Evolutionary conservation across 108 stramenopile genomes (phyloP).

Genomic region (Fistulifera pelliculosa): DNA sequence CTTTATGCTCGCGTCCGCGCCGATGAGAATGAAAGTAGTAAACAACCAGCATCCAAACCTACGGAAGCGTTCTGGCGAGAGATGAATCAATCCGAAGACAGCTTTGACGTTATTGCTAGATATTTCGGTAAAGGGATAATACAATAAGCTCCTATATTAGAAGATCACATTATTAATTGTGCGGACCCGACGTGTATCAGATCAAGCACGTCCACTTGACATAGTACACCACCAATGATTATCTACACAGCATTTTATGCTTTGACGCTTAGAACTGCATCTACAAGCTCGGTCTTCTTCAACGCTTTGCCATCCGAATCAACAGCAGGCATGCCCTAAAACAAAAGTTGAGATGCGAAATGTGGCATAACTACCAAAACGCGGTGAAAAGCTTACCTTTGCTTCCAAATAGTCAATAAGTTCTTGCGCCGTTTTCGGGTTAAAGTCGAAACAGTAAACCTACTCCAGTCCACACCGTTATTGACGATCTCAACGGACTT

Average conservation of each 20-base stretch:
- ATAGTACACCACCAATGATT: too few relatives aligned
- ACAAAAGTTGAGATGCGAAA: slow-evolving; percentile 1
- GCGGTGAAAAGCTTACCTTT: slow-evolving; percentile 8
- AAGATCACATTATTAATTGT: too few relatives aligned
- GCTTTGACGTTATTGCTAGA: slow-evolving; percentile 59
- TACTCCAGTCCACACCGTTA: slow-evolving; percentile 9
- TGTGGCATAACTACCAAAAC: background rate
- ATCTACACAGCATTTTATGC: background rate
- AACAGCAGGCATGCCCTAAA: slow-evolving; percentile 17
- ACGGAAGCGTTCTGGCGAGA: slow-evolving; percentile 81
- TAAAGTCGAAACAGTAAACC: slow-evolving; percentile 24
- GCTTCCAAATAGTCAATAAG: slow-evolving; percentile 18
- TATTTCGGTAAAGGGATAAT: slow-evolving; percentile 62
- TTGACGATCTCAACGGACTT: background rate
- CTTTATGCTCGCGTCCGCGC: slow-evolving; percentile 49
- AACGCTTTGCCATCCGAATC: slow-evolving; percentile 22
- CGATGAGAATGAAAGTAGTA: slow-evolving; percentile 10
- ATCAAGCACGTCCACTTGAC: too few relatives aligned
- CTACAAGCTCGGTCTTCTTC: slow-evolving; percentile 23
- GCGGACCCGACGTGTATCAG: too few relatives aligned
- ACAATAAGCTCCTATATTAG: too few relatives aligned
- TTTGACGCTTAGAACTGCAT: slow-evolving; percentile 3
- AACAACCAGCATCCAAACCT: slow-evolving; percentile 24
- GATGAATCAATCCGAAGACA: slow-evolving; percentile 65
- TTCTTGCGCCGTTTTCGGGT: slow-evolving; percentile 24